Evolutionary conservation across 2,329 filamentous ascomycete species (phyloP), one percentile per base, ranked within the genome.

Genomic region (Hymenoscyphus repandus): DNA sequence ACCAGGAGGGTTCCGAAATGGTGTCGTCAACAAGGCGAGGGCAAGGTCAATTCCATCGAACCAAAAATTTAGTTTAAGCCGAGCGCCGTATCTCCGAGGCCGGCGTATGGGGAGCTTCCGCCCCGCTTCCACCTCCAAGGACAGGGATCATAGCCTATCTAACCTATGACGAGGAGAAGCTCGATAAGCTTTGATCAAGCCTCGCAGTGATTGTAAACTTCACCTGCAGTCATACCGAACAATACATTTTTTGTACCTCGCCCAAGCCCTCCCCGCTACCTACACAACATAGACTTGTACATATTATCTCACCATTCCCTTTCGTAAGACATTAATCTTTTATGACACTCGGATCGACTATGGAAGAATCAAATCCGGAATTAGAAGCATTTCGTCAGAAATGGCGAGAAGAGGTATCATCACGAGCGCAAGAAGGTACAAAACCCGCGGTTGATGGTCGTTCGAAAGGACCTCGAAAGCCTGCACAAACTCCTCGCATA

Each of bases 301-400:
- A n/a, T n/a, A n/a, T n/a, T n/a, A n/a, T n/a, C n/a, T n/a, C n/a
- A n/a, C n/a, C n/a, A n/a, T n/a, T n/a, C n/a, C n/a, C n/a, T n/a
- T n/a, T n/a, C n/a, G n/a, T n/a, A n/a, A n/a, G n/a, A n/a, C n/a
- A n/a, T n/a, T n/a, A n/a, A 4, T n/a, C 27, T 31, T 31, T 34
- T 52, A 55, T n/a, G n/a, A n/a, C n/a, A n/a, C n/a, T n/a, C n/a
- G n/a, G 5, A 6, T 6, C 17, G 37, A 30, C 7, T 12, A 65
- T 65, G 63, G 65, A 72, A 58, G 70, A 74, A 50, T 68, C 77
- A 43, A 77, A 81, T 66, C 77, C 84, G 45, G 90, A 95, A 68
- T 80, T 96, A 53, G 89, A 95, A 69, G 84, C 80, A 41, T 96
- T 96, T 71, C 85, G 92, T 58, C 79, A 82, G 64, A 79, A 90